Percentiles rank a stretch among this genome's conserved stretches.
phyloP scores from a whole-genome alignment of 2,329 filamentous ascomycete species.

The Fusarium tuaranense region DNA sequence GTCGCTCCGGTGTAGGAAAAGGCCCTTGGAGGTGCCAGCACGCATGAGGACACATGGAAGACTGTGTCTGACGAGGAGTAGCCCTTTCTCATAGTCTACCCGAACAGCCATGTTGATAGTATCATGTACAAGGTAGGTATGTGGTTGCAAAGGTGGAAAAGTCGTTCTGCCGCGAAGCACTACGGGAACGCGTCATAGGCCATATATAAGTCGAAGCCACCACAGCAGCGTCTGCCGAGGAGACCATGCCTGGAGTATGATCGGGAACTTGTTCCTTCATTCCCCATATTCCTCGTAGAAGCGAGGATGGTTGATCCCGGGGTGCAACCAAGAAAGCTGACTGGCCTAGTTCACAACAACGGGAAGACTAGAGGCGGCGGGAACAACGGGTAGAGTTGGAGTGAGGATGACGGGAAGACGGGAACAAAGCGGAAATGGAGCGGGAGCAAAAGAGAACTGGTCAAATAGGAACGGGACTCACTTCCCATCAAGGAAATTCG shows the following conservation, averaged over 20 bases:
- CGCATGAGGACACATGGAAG: not conserved
- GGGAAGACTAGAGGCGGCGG: no score
- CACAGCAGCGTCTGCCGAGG: not conserved
- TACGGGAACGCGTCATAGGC: no score
- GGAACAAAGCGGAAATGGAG: not conserved
- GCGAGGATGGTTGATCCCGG: not conserved
- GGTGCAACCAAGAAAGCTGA: no score
- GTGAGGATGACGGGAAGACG: not conserved
- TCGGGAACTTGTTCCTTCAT: no score
- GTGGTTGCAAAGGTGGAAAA: no score
- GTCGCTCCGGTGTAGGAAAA: not conserved
- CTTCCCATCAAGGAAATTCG: not conserved
- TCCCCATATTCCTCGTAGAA: not conserved
- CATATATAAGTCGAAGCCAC: not conserved
- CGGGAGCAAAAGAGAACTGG: no score
- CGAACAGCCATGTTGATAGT: no score
- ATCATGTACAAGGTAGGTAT: no score
- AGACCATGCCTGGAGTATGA: not conserved
- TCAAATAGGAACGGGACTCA: not conserved
- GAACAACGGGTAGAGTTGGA: not conserved
- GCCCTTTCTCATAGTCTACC: no score
- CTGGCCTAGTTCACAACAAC: no score
- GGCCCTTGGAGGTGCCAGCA: not conserved
- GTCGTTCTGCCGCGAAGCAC: no score
- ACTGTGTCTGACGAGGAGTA: not conserved